Percentiles rank a stretch among this genome's conserved stretches.
phyloP scores from a whole-genome alignment of 345 rosid species.

The Pugionium dolabratum region DNA sequence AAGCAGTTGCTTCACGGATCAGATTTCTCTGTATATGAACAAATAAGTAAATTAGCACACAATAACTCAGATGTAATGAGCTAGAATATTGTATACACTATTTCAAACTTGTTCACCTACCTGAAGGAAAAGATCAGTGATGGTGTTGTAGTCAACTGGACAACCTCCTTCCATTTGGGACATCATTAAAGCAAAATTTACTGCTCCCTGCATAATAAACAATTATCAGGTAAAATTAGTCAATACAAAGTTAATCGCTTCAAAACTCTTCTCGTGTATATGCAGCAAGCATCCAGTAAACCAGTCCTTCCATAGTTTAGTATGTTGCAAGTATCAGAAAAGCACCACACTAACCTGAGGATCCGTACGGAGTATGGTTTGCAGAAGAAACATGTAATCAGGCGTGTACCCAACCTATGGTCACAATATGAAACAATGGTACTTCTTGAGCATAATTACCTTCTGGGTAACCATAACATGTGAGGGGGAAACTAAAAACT shows the following conservation, averaged over 20 bases:
- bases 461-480: constrained; percentile 8
- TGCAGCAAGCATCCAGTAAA: constrained; percentile 22
- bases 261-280: constrained; percentile 23
- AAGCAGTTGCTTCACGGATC: constrained; percentile 99
- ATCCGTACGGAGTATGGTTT: constrained; percentile 97
- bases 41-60: constrained; percentile 13
- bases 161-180: constrained; percentile 99
- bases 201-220: constrained; percentile 76
- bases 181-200: constrained; percentile 99
- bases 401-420: constrained; percentile 97
- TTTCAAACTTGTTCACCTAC: constrained; percentile 41
- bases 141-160: constrained; percentile 97
- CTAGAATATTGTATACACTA: constrained; percentile 14
- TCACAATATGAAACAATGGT: constrained; percentile 31
- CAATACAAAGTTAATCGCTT: not conserved
- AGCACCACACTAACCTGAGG: constrained; percentile 72
- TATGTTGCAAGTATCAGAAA: constrained; percentile 25
- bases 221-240: constrained; percentile 8
- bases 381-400: constrained; percentile 97
- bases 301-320: constrained; percentile 7
- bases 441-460: constrained; percentile 24
- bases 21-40: constrained; percentile 73
- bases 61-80: constrained; percentile 17
- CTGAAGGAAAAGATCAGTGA: constrained; percentile 99
- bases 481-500: not conserved